Percentiles rank a stretch among this genome's conserved stretches.
Conservation (phyloP, 805 yeast species). For the Kazachstania bromeliacearum region DNA sequence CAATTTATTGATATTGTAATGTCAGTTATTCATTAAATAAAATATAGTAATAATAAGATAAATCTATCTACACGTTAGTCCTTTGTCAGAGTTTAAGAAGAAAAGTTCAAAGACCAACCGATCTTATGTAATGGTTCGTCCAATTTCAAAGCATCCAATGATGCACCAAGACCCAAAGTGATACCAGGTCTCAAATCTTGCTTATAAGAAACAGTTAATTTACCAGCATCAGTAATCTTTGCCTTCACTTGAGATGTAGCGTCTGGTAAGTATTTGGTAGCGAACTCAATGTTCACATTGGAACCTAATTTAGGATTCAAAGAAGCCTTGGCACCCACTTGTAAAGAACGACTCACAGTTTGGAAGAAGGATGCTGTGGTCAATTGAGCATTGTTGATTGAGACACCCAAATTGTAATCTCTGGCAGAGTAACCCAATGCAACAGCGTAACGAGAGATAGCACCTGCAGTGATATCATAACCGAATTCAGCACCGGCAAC, state of each 20-base stretch:
- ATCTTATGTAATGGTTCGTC: constrained; percentile 96
- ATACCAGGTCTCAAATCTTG: constrained; percentile 95
- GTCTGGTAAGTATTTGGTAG: constrained; percentile 90
- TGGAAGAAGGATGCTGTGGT: constrained; percentile 96
- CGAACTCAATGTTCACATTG: constrained; percentile 88
- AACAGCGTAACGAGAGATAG: constrained; percentile 87
- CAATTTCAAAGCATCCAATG: constrained; percentile 90
- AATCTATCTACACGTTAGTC: too few relatives aligned
- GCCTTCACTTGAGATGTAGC: constrained; percentile 86
- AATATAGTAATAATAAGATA: too few relatives aligned
- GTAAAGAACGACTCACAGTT: constrained; percentile 81
- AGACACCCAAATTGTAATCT: constrained; percentile 60
- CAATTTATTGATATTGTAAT: too few relatives aligned
- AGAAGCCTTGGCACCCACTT: constrained; percentile 97
- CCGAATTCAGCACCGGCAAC: constrained; percentile 96
- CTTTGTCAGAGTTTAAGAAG: constrained; percentile 68
- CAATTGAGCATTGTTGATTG: constrained; percentile 77
- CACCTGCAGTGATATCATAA: constrained; percentile 88
- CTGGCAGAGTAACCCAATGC: constrained; percentile 90
- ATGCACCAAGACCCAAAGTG: constrained; percentile 92
- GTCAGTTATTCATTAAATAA: too few relatives aligned
- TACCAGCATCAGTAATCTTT: constrained; percentile 92
- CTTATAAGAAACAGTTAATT: constrained; percentile 87
- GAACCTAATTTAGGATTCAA: constrained; percentile 71
- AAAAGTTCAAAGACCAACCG: constrained; percentile 88